These are phyloP conservation scores for Myrica gale DNA, from an alignment of 306 rosid species.

Conservation along the genomic window DNA sequence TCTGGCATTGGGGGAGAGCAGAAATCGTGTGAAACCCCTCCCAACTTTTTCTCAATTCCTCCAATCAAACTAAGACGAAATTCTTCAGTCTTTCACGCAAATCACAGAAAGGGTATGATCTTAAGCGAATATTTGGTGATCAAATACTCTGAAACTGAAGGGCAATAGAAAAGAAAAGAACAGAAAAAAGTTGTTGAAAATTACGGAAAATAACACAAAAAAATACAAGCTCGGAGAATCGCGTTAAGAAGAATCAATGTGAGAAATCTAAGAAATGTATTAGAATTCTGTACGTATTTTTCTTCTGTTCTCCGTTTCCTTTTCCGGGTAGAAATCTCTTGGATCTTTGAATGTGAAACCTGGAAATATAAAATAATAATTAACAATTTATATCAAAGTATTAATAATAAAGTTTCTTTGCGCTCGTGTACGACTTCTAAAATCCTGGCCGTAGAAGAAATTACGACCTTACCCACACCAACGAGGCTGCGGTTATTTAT, in stretches of 20 bases:
- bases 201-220: not conserved
- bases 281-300: conserved; percentile 13
- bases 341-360: conserved; percentile 67
- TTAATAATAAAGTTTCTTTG: conserved; percentile 26
- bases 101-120: conserved; percentile 35
- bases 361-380: not conserved
- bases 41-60: conserved; percentile 29
- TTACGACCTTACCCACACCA: conserved; percentile 43
- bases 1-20: conserved; percentile 82
- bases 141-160: conserved; percentile 22
- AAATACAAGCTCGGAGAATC: conserved; percentile 15
- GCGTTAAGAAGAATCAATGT: conserved; percentile 38
- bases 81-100: conserved; percentile 30
- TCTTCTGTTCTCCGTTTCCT: not conserved
- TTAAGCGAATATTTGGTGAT: conserved; percentile 16
- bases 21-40: conserved; percentile 22
- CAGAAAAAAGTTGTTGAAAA: conserved; percentile 8
- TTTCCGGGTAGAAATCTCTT: conserved; percentile 35
- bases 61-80: conserved; percentile 54
- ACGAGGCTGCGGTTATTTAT: not conserved
- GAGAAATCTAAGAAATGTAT: conserved; percentile 35
- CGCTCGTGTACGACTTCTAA: conserved; percentile 75
- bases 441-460: conserved; percentile 3
- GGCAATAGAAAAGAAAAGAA: not conserved
- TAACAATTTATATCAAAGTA: conserved; percentile 32